Evolutionary conservation across 129 eudicot species (phyloP).

Genomic region (Sambucus nigra): DNA sequence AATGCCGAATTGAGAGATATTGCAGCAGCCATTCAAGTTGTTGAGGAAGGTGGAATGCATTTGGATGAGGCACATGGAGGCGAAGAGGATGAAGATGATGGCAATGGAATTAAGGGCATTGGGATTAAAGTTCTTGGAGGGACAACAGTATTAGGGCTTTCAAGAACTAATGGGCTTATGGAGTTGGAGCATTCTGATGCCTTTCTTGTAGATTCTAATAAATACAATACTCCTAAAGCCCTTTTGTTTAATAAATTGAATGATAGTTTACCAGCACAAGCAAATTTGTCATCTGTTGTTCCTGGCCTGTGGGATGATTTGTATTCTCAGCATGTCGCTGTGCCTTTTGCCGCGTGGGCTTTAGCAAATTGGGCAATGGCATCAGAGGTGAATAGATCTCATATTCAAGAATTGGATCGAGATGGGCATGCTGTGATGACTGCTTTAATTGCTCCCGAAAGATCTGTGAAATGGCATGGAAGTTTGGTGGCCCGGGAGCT

Average conservation of each 20-base stretch:
- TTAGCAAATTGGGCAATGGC: slow-evolving; percentile 98
- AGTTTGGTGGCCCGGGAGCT: slow-evolving; percentile 81
- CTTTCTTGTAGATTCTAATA: slow-evolving; percentile 6
- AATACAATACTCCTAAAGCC: slow-evolving; percentile 17
- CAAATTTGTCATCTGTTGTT: slow-evolving; percentile 44
- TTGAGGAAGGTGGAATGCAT: slow-evolving; percentile 81
- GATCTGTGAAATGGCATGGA: slow-evolving; percentile 99
- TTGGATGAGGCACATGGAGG: slow-evolving; percentile 51
- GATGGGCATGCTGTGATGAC: slow-evolving; percentile 84
- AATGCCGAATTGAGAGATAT: slow-evolving; percentile 88
- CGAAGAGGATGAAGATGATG: slow-evolving; percentile 69
- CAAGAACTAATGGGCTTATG: slow-evolving; percentile 39
- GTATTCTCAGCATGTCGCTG: slow-evolving; percentile 92
- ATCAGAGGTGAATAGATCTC: slow-evolving; percentile 72
- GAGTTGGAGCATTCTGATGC: slow-evolving; percentile 31
- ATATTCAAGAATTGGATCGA: slow-evolving; percentile 80
- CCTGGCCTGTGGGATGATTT: slow-evolving; percentile 99
- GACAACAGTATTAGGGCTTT: slow-evolving; percentile 72
- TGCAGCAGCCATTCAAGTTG: slow-evolving; percentile 83
- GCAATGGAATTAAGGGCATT: slow-evolving; percentile 75
- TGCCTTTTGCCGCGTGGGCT: slow-evolving; percentile 99
- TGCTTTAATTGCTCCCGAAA: slow-evolving; percentile 86
- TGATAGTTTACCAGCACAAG: slow-evolving; percentile 29
- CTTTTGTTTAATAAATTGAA: slow-evolving; percentile 35
- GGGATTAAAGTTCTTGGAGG: slow-evolving; percentile 97